Base-by-base conservation (phyloP, 2,329 filamentous ascomycete genomes). In the Cladosporium austrohemisphaericum region DNA sequence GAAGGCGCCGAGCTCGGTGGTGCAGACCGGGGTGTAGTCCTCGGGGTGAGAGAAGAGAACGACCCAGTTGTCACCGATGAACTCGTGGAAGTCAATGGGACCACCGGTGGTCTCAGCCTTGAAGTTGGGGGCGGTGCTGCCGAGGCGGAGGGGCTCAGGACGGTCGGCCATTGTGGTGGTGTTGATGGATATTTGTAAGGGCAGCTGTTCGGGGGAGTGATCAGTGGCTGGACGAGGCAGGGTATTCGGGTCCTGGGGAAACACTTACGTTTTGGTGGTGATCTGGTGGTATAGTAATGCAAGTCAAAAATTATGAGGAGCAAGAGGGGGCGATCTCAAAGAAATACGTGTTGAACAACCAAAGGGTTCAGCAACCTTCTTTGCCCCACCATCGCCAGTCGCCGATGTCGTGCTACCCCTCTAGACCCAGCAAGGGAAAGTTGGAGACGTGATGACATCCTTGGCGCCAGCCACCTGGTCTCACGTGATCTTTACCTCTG, bases 21-120 rank as follows among this genome's bases (percentile, higher is more conserved):
- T 83, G 73, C 80, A 80, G 55, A 80, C 76, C 41, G 76, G 76
- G 6, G 77, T 80, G 70, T 77, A 79, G 65, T 77, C 74, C 60
- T 76, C 83, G 35, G 83, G 83, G 71, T 86, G 83, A 36, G 82
- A 85, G 76, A 86, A 86, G 58, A 86, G 76, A 55, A 86, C 75
- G 53, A 83, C 79, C 82, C 83, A 86, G 60, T 76, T 81, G 72
- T 84, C 75, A 61, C 81, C 83, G 58, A 86, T 84, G 74, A 80
- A 86, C 60, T 85, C 73, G 72, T 86, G 83, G 76, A 86, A 86
- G 70, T 85, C 76, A 65, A 86, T 84, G 48, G 75, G 74, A 51
- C 83, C 83, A 55, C 74, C 66, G 56, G 83, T 86, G 59, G 83
- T 85, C 62, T 84, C 77, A 54, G 83, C 81, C 60, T 83, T 69